Base-by-base conservation (phyloP, 192 early-diverging fungal species). In the Gonapodya sp. region DNA sequence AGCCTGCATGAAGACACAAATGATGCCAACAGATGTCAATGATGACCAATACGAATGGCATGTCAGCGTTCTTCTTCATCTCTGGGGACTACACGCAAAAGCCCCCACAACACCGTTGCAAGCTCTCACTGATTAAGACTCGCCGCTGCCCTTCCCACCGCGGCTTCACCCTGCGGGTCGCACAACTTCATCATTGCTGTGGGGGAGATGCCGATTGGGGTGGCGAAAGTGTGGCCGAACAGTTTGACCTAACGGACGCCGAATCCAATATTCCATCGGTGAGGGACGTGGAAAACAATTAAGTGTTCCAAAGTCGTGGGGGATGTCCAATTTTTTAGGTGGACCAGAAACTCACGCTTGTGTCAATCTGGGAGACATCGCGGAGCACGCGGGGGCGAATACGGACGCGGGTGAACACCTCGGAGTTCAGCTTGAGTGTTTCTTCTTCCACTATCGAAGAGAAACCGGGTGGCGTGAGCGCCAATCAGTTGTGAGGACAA, bases 361-460 rank as follows among this genome's bases (percentile, higher is more conserved):
- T 73, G 30, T 81, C 80, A 2, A 81, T n/a, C 35, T 64, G 78
- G 0, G 80, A 81, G 16, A 81, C 80, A 73, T 81, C 80, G 31
- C 80, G 8, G 32, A 81, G 36, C 36, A 81, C 80, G 34, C 80
- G 73, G n/a, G 80, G 80, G 31, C 35, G 80, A 64, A 81, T 81
- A 33, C 80, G 2, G 8, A 77, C 8, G 2, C 30, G 8, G 75
- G 18, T 2, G 34, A 77, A 77, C 30, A 34, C 75, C 31, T 18
- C 18, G 34, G 34, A 34, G 34, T 77, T 77, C 8, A 77, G 75
- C 8, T 34, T 16, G 34, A 32, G 34, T 14, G 75, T 77, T 33
- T 32, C 75, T 33, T 34, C 8, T 16, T 77, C 75, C 75, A 77
- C n/a, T n/a, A n/a, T n/a, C n/a, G n/a, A n/a, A n/a, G n/a, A n/a